These are phyloP conservation scores for Marasmius oreades DNA, from an alignment of 1,284 basidiomycete genomes.

Conservation along the genomic window DNA sequence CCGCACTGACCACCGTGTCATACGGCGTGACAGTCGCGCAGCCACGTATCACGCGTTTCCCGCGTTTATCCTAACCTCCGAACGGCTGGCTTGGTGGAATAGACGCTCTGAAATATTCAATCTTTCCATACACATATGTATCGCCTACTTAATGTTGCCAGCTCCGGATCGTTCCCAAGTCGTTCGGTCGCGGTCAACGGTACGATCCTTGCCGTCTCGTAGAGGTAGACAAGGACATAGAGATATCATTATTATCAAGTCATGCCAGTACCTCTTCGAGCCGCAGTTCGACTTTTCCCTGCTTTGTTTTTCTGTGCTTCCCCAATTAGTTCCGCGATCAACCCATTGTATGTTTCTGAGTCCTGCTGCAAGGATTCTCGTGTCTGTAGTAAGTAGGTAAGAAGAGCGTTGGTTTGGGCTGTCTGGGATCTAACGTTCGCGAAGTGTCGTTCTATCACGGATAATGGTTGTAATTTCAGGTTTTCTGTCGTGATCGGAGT, in stretches of 20 bases:
- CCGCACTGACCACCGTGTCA: conserved; percentile 11
- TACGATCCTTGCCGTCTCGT: too few relatives aligned
- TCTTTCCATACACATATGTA: too few relatives aligned
- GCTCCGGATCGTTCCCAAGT: too few relatives aligned
- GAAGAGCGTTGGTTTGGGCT: conserved; percentile 64
- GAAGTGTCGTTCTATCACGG: conserved; percentile 62
- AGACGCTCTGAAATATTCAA: too few relatives aligned
- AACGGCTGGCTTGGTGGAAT: too few relatives aligned
- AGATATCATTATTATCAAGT: conserved; percentile 16
- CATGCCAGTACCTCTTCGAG: conserved; percentile 51
- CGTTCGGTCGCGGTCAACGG: too few relatives aligned
- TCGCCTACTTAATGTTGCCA: too few relatives aligned
- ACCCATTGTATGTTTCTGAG: conserved; percentile 78
- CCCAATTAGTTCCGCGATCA: conserved; percentile 79
- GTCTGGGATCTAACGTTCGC: conserved; percentile 67
- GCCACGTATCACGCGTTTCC: background rate
- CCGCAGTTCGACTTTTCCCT: conserved; percentile 46
- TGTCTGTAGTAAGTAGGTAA: conserved; percentile 80
- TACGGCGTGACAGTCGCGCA: background rate
- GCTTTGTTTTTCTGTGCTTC: conserved; percentile 79
- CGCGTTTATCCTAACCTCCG: too few relatives aligned
- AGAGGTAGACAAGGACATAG: too few relatives aligned
- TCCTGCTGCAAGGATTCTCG: conserved; percentile 85
- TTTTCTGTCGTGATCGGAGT: conserved; percentile 46
- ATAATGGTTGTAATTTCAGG: conserved; percentile 65